These are phyloP conservation scores for Exophiala sp. DNA, from an alignment of 2,329 filamentous ascomycete species.

Conservation along the genomic window DNA sequence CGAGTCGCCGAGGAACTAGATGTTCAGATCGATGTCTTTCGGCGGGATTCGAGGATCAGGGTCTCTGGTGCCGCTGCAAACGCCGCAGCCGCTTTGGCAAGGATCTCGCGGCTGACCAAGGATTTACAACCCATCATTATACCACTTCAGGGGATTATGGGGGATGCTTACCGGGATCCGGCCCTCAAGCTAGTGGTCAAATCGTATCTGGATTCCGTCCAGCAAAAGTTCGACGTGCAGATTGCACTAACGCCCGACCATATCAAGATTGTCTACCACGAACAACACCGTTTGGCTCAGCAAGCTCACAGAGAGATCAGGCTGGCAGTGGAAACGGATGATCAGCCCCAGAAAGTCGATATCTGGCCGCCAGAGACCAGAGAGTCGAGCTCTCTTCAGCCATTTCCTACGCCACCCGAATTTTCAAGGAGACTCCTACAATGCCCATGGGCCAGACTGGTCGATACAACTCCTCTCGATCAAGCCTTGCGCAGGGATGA, in stretches of 20 bases:
- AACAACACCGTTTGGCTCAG: conserved; percentile 3
- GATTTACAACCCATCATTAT: conserved; percentile 7
- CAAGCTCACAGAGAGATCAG: conserved; percentile 19
- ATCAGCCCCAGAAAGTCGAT: not conserved
- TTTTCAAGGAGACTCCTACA: conserved; percentile 6
- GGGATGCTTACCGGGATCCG: conserved; percentile 6
- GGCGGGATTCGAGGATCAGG: conserved; percentile 8
- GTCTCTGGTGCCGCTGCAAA: not conserved
- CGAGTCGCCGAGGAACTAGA: conserved; percentile 12
- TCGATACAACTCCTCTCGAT: not conserved
- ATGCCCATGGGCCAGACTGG: conserved; percentile 8
- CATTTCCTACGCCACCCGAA: conserved; percentile 11
- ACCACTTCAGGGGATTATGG: not conserved
- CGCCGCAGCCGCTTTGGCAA: conserved; percentile 5
- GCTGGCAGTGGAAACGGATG: conserved; percentile 6
- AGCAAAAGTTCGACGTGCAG: conserved; percentile 15
- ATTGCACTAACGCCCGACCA: conserved; percentile 3
- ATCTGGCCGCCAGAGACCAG: conserved; percentile 5
- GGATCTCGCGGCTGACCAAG: conserved; percentile 4
- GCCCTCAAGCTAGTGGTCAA: conserved; percentile 3
- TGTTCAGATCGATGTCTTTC: conserved; percentile 14
- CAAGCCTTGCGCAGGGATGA: not conserved
- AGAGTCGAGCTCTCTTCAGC: conserved; percentile 1
- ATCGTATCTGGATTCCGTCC: conserved; percentile 11
- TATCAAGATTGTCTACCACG: conserved; percentile 12